phyloP scores from a whole-genome alignment of 78 protist species.

The Dictyostelium capitatum region DNA sequence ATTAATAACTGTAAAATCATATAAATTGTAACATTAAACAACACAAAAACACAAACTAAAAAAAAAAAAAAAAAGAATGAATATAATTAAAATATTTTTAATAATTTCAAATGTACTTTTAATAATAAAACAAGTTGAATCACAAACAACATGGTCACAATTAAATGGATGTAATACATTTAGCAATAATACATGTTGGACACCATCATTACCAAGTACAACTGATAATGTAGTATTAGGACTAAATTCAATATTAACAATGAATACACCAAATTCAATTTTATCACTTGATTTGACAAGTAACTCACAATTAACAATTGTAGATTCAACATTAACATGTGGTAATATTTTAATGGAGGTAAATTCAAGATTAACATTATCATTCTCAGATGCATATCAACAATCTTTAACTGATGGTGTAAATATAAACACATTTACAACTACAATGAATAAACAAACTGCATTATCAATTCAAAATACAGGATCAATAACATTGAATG shows the following conservation, averaged over 20 bases:
- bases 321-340: background rate
- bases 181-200: background rate
- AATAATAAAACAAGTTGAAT: background rate
- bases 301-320: background rate
- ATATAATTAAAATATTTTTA: background rate
- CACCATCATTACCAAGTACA: background rate
- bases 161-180: background rate
- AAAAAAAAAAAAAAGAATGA: background rate
- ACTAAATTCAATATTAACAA: too few relatives aligned
- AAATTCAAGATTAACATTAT: background rate
- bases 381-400: background rate
- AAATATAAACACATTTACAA: background rate
- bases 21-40: background rate
- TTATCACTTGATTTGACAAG: too few relatives aligned
- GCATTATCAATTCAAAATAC: too few relatives aligned
- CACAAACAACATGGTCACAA: background rate
- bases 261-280: too few relatives aligned
- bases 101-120: background rate
- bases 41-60: background rate
- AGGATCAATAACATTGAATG: background rate
- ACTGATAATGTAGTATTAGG: background rate
- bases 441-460: background rate
- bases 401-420: background rate
- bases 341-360: background rate
- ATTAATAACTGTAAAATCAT: background rate